Evolutionary conservation across 352 stramenopile species (phyloP), one percentile per base, ranked within the genome.

Genomic region (Globisporangium irregulare): DNA sequence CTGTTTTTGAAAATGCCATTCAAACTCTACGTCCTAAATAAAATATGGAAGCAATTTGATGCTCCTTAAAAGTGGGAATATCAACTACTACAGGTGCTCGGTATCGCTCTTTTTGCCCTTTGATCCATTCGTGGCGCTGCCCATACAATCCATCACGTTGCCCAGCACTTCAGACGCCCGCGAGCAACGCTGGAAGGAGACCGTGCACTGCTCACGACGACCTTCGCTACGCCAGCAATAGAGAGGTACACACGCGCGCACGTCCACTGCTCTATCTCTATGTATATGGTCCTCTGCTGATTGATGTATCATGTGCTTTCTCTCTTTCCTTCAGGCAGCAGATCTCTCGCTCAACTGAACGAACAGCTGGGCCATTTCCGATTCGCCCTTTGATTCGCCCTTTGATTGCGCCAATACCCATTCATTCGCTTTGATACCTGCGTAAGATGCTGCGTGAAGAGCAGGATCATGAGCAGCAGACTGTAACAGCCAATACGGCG

Each of bases 71-170:
- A 41, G 4, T 15, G 14, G 4, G 1, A 1, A 7, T 12, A 64
- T 64, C 4, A 41, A 27, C 5, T 64, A 4, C 36, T 41, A 24
- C 38, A 41, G 24, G 59, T 34, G 20, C 18, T 51, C 24, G 43
- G 18, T 12, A 5, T 51, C 18, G 6, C 22, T 20, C 38, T 46
- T 50, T 50, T 51, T 51, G 43, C 43, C 6, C 6, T 51, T 51
- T 55, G 55, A 61, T 61, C 55, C 20, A 61, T 51, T 38, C 24
- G 59, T 64, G 59, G 55, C 55, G 36, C 15, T 41, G 43, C 43
- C 18, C 43, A 51, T 51, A 41, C 34, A 64, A 58, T 58, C 51
- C 53, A 59, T 36, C 53, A 29, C 18, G 29, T 24, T 61, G 36
- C 7, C 29, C 18, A 41, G 25, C 12, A 61, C 55, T 24, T 51